phyloP scores from a whole-genome alignment of 148 eudicot species.

The Amaranthus cruentus region DNA sequence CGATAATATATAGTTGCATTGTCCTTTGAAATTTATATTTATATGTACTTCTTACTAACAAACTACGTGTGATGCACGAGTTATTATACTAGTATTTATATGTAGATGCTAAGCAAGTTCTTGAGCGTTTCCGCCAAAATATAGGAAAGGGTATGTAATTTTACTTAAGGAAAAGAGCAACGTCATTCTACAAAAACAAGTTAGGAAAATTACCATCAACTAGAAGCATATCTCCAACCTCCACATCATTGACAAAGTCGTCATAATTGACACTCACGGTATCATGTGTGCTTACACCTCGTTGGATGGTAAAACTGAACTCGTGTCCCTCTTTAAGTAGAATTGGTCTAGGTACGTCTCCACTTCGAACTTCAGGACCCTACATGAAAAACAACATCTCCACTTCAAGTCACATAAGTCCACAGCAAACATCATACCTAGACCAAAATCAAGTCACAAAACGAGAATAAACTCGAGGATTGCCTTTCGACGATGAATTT shows the following conservation, averaged over 20 bases:
- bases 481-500: too few species aligned
- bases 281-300: constrained; percentile 80
- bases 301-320: constrained; percentile 79
- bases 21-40: too few species aligned
- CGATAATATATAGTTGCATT: too few species aligned
- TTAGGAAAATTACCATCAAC: constrained; percentile 77
- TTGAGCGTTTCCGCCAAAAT: background rate
- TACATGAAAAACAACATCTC: constrained; percentile 23
- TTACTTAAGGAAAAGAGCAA: background rate
- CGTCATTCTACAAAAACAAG: background rate
- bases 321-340: constrained; percentile 85
- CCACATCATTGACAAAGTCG: constrained; percentile 93
- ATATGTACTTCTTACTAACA: too few species aligned
- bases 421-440: constrained; percentile 3
- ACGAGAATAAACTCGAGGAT: too few species aligned
- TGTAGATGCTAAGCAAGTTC: background rate
- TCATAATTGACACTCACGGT: constrained; percentile 98
- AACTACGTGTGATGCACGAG: too few species aligned
- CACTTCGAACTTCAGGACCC: constrained; percentile 99
- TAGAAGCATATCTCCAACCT: constrained; percentile 71
- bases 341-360: constrained; percentile 90
- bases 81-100: too few species aligned
- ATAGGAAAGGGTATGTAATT: background rate
- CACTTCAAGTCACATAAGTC: background rate
- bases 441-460: background rate